Evolutionary conservation across 1,284 basidiomycete species (phyloP), one percentile per base, ranked within the genome.

Genomic region (Leccinum pallidistipes): DNA sequence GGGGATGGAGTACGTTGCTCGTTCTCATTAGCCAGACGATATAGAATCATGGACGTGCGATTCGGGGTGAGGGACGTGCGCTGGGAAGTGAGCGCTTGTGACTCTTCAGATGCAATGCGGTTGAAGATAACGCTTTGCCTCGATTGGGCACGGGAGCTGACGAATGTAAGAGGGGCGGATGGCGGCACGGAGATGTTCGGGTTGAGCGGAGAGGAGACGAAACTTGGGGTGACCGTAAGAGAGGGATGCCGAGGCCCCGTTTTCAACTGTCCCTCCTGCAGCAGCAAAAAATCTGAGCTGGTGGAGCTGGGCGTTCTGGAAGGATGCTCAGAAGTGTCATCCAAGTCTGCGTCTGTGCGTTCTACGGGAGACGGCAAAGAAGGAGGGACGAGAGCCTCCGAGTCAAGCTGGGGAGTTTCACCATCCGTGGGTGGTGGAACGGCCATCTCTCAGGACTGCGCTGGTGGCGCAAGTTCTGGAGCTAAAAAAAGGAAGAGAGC

Each of bases 31-130:
- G 86, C 83, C 21, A 90, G 77, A 12, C 86, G 82, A 71, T 89
- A 90, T 57, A 90, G 79, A 45, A 90, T 77, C 87, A 90, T 88
- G 52, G 85, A 86, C 1, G 85, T 85, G 53, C 82, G 74, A 36
- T 71, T 67, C 1, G 62, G 57, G 10, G 55, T 52, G 24, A 61
- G 50, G 36, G 66, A 57, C 27, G 58, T 3, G 36, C 43, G 54
- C n/a, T 66, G 57, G 58, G 66, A 49, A 9, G 74, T 65, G 50
- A 82, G 76, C 0, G 76, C 77, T 29, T 81, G 79, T 0, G 79
- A 75, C 52, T 84, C 82, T 54, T 84, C 83, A 5, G 83, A 82
- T 16, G 79, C 73, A n/a, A 82, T 64, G 27, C 81, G 78, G 47
- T 72, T 74, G 59, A 81, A 71, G 55, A 70, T 63, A 52, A 76